Conservation (phyloP, 2,329 filamentous ascomycete species). For the Rachicladosporium sp. region DNA sequence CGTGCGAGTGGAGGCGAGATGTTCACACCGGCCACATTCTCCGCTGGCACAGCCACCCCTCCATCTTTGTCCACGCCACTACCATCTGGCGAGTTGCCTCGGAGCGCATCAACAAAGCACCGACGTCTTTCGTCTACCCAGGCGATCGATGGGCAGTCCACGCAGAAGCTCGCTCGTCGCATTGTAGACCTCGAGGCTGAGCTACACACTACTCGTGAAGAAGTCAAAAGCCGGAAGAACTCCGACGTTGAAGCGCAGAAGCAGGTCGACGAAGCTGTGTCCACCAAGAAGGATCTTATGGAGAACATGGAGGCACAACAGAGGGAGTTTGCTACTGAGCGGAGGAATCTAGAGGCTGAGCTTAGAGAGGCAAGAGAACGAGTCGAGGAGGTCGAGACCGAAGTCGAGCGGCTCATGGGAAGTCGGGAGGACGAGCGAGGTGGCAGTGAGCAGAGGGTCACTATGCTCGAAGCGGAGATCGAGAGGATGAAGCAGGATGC, state of each 20-base stretch:
- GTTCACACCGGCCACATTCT: slow-evolving; percentile 19
- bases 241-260: slow-evolving; percentile 51
- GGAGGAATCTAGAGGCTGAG: slow-evolving; percentile 73
- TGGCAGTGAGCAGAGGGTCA: slow-evolving; percentile 55
- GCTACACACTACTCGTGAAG: slow-evolving; percentile 61
- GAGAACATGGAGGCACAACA: slow-evolving; percentile 90
- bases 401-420: slow-evolving; percentile 72
- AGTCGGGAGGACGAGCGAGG: slow-evolving; percentile 72
- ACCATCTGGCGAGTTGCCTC: slow-evolving; percentile 13
- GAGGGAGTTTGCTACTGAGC: slow-evolving; percentile 73
- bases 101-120: slow-evolving; percentile 15
- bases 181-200: slow-evolving; percentile 65
- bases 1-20: slow-evolving; percentile 29
- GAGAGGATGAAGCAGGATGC: slow-evolving; percentile 43
- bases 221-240: slow-evolving; percentile 42
- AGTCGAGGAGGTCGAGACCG: slow-evolving; percentile 82
- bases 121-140: slow-evolving; percentile 43
- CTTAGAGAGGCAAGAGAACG: slow-evolving; percentile 63
- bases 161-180: slow-evolving; percentile 48
- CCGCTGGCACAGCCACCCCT: slow-evolving; percentile 10
- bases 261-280: slow-evolving; percentile 73
- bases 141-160: slow-evolving; percentile 49
- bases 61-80: slow-evolving; percentile 9
- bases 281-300: slow-evolving; percentile 86
- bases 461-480: slow-evolving; percentile 58